A percentile compares a stretch with the other conserved stretches of the same genome.
These are phyloP conservation scores for Cokeromyces recurvatus DNA, from an alignment of 371 early-diverging fungal genomes.

Conservation along the genomic window DNA sequence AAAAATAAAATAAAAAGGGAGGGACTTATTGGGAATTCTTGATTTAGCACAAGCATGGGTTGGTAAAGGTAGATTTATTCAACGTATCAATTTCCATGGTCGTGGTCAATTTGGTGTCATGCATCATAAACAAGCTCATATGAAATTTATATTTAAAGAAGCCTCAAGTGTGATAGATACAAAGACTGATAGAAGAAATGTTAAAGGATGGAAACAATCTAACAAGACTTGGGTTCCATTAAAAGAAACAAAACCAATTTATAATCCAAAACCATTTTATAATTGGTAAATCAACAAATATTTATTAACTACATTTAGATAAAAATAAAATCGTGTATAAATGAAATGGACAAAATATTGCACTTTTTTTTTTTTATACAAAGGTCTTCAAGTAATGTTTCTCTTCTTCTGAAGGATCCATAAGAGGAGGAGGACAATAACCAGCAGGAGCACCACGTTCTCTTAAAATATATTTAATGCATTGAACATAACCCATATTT, in stretches of 20 bases:
- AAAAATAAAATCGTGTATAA: neutral
- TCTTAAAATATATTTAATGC: constrained; percentile 26
- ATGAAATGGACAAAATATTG: too few species aligned
- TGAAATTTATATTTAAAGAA: constrained; percentile 79
- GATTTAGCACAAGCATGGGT: constrained; percentile 75
- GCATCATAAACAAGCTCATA: constrained; percentile 75
- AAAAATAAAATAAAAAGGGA: too few species aligned
- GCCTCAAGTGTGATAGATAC: constrained; percentile 15
- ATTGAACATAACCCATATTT: constrained; percentile 12
- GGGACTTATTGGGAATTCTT: neutral
- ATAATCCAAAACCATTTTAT: constrained; percentile 70
- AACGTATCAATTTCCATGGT: constrained; percentile 70
- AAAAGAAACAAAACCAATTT: constrained; percentile 71
- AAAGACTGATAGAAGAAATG: constrained; percentile 43
- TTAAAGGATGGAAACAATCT: constrained; percentile 57
- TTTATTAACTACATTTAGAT: neutral
- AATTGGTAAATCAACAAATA: constrained; percentile 60
- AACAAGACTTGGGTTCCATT: constrained; percentile 73
- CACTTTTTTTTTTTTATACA: neutral
- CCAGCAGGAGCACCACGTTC: constrained; percentile 21
- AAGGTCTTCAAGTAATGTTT: constrained; percentile 1
- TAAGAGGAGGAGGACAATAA: constrained; percentile 21
- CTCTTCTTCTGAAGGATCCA: constrained; percentile 13
- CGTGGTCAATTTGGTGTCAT: constrained; percentile 82
- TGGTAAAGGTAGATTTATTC: constrained; percentile 79